These are phyloP conservation scores for Chaetothyriales sp. DNA, from an alignment of 2,329 filamentous ascomycete species.

Conservation along the genomic window DNA sequence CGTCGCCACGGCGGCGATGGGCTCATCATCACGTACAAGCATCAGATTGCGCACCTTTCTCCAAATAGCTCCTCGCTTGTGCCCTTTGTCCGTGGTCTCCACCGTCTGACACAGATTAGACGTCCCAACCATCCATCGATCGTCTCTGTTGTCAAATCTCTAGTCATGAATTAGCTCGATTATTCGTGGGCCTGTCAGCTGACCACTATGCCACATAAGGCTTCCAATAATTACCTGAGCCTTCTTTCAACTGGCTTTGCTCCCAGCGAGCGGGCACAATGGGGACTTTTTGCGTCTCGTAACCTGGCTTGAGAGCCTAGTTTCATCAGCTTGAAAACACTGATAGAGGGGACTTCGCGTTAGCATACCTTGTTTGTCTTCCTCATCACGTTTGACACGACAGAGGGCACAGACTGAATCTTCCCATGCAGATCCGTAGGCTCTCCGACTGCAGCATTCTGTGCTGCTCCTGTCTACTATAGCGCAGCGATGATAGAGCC, in stretches of 20 bases:
- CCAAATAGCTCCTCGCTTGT: background rate
- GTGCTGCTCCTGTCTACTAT: conserved; percentile 1
- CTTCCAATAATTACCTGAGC: background rate
- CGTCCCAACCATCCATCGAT: background rate
- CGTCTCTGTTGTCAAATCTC: background rate
- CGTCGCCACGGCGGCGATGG: background rate
- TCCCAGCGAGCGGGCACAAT: background rate
- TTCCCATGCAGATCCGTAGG: conserved; percentile 4
- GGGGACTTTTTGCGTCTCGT: background rate
- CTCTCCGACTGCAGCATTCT: conserved; percentile 5
- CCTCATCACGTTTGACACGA: background rate
- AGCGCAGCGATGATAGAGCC: conserved; percentile 8
- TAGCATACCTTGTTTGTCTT: conserved; percentile 3
- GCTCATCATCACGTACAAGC: background rate
- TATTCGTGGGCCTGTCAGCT: background rate
- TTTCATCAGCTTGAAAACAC: background rate
- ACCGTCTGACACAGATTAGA: background rate
- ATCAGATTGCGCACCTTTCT: background rate
- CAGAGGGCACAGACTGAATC: conserved; percentile 4
- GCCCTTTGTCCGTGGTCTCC: background rate
- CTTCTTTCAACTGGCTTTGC: background rate
- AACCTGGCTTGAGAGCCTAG: background rate
- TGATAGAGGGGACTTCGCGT: too few species aligned
- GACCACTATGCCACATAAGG: background rate
- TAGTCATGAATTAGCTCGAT: background rate